Conservation (phyloP, 495 filamentous ascomycete species). For the Aspergillus funiculosus region DNA sequence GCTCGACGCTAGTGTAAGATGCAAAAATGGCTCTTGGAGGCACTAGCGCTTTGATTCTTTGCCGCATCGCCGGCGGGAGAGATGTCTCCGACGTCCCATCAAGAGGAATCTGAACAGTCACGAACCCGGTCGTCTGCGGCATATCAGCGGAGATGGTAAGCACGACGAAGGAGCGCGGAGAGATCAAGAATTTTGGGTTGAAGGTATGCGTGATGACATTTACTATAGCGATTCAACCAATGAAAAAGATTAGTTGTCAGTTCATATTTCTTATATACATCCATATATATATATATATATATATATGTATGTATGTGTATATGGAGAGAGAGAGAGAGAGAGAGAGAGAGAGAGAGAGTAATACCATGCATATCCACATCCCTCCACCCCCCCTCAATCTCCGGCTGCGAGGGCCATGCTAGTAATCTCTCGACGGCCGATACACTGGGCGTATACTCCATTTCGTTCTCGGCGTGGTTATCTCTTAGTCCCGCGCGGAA, state of each 20-base stretch:
- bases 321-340: no score
- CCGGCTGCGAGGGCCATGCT: slow-evolving; percentile 43
- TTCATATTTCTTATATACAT: background rate
- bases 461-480: slow-evolving; percentile 63
- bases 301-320: no score
- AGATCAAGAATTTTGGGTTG: slow-evolving; percentile 28
- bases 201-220: slow-evolving; percentile 42
- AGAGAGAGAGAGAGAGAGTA: no score
- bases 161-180: slow-evolving; percentile 36
- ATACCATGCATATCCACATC: slow-evolving; percentile 48
- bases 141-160: slow-evolving; percentile 31
- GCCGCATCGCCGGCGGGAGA: slow-evolving; percentile 26
- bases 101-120: slow-evolving; percentile 54
- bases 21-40: slow-evolving; percentile 46
- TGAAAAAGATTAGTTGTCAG: no score
- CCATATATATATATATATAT: no score
- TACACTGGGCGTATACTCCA: slow-evolving; percentile 65
- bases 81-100: slow-evolving; percentile 28
- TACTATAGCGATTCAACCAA: slow-evolving; percentile 22
- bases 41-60: slow-evolving; percentile 23
- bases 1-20: slow-evolving; percentile 58
- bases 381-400: slow-evolving; percentile 38
- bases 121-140: slow-evolving; percentile 33
- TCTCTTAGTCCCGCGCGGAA: slow-evolving; percentile 55
- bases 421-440: slow-evolving; percentile 48